These are phyloP conservation scores for Metschnikowia reukaufii DNA, from an alignment of 805 yeast species.

Conservation along the genomic window DNA sequence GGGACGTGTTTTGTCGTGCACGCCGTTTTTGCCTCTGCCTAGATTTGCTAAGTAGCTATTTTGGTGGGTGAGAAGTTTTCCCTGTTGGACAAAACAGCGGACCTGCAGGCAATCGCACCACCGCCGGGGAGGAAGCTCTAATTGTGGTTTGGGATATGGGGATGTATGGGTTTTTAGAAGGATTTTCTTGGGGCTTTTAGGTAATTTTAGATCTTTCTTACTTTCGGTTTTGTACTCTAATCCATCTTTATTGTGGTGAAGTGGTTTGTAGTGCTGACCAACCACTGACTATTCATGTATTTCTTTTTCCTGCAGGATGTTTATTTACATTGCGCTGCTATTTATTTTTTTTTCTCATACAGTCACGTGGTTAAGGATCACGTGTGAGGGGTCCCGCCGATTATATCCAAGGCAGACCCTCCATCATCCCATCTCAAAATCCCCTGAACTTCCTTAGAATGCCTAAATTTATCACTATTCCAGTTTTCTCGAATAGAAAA, in stretches of 20 bases:
- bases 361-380: not conserved
- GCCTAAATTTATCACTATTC: too few species aligned
- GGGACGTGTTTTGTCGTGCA: not conserved
- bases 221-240: too few species aligned
- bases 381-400: not conserved
- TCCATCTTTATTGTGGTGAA: too few species aligned
- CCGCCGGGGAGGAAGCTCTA: not conserved
- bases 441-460: too few species aligned
- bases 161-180: not conserved
- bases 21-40: constrained; percentile 1
- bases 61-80: constrained; percentile 19
- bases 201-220: not conserved
- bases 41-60: not conserved
- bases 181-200: not conserved
- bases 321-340: constrained; percentile 13
- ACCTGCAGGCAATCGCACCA: constrained; percentile 16
- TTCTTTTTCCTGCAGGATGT: constrained; percentile 10
- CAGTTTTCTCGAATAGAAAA: too few species aligned
- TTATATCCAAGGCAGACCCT: too few species aligned
- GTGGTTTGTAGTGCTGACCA: too few species aligned
- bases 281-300: not conserved
- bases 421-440: too few species aligned
- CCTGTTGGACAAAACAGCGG: constrained; percentile 20
- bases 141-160: too few species aligned
- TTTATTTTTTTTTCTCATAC: not conserved